Conservation (phyloP, 2,329 filamentous ascomycete species). For the Dactylellina drechsleri region DNA sequence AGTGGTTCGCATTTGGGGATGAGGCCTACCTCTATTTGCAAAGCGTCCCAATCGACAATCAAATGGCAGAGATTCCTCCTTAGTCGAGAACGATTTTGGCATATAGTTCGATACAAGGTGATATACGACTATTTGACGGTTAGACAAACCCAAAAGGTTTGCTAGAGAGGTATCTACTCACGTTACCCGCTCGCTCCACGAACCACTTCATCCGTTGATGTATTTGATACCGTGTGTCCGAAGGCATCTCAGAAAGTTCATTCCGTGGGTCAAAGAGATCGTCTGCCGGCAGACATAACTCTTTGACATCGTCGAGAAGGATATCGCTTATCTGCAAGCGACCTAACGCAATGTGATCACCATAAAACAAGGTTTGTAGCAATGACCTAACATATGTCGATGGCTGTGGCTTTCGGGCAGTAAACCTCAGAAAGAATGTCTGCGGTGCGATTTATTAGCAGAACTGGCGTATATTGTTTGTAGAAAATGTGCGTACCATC, state of each 20-base stretch:
- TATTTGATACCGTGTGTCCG: slow-evolving; percentile 78
- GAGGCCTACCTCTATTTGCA: slow-evolving; percentile 76
- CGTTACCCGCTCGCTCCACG: slow-evolving; percentile 66
- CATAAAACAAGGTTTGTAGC: slow-evolving; percentile 78
- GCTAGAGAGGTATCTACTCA: slow-evolving; percentile 54
- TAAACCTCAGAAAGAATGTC: slow-evolving; percentile 57
- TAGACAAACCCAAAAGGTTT: slow-evolving; percentile 8
- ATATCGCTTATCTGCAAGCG: slow-evolving; percentile 76
- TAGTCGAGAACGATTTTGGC: slow-evolving; percentile 88
- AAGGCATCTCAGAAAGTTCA: slow-evolving; percentile 78
- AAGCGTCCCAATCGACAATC: slow-evolving; percentile 81
- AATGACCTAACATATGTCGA: slow-evolving; percentile 84
- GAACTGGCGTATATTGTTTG: neutral
- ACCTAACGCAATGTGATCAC: slow-evolving; percentile 75
- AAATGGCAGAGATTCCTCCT: slow-evolving; percentile 89
- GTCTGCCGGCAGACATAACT: slow-evolving; percentile 77
- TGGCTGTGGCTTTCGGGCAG: slow-evolving; percentile 76
- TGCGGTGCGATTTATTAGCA: slow-evolving; percentile 29
- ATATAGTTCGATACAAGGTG: slow-evolving; percentile 83
- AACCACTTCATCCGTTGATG: slow-evolving; percentile 78
- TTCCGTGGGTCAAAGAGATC: slow-evolving; percentile 77
- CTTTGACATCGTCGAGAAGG: slow-evolving; percentile 81
- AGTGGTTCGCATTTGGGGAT: neutral
- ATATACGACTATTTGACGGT: slow-evolving; percentile 73
- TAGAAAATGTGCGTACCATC: slow-evolving; percentile 66